These are phyloP conservation scores for Tylopilus intermedius DNA, from an alignment of 768 basidiomycete species.

Conservation along the genomic window DNA sequence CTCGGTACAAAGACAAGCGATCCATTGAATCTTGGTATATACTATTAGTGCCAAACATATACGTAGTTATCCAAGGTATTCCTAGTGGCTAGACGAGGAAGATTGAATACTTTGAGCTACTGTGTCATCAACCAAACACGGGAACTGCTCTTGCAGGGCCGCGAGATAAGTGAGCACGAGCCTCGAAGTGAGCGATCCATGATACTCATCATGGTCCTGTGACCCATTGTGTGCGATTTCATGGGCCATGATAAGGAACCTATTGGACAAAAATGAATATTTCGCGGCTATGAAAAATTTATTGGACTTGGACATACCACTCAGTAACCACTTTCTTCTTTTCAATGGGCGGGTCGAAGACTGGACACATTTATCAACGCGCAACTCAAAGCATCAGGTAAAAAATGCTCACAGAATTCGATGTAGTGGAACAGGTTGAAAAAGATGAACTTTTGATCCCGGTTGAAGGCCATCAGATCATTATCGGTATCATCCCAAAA, in stretches of 20 bases:
- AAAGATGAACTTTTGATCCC: constrained; percentile 11
- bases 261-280: neutral
- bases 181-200: neutral
- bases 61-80: neutral
- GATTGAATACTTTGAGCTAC: neutral
- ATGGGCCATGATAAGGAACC: constrained; percentile 28
- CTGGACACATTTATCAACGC: neutral
- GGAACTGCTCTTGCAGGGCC: neutral
- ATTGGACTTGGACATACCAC: constrained; percentile 9
- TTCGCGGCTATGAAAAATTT: neutral
- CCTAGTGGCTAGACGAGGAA: too few relatives aligned
- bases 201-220: neutral
- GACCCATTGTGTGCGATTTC: constrained; percentile 25
- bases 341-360: neutral
- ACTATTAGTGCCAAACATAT: neutral
- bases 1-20: too few relatives aligned
- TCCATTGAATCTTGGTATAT: neutral
- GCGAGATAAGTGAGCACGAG: constrained; percentile 9
- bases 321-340: constrained; percentile 3
- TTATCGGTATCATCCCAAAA: constrained; percentile 18
- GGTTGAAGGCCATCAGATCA: constrained; percentile 17
- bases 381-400: too few relatives aligned
- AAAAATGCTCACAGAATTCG: constrained; percentile 3
- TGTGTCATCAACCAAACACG: neutral
- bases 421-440: constrained; percentile 14